Percentiles rank a stretch among this genome's conserved stretches.
These are phyloP conservation scores for Groenewaldozyma sp. DNA, from an alignment of 1,139 yeast genomes.

Conservation along the genomic window DNA sequence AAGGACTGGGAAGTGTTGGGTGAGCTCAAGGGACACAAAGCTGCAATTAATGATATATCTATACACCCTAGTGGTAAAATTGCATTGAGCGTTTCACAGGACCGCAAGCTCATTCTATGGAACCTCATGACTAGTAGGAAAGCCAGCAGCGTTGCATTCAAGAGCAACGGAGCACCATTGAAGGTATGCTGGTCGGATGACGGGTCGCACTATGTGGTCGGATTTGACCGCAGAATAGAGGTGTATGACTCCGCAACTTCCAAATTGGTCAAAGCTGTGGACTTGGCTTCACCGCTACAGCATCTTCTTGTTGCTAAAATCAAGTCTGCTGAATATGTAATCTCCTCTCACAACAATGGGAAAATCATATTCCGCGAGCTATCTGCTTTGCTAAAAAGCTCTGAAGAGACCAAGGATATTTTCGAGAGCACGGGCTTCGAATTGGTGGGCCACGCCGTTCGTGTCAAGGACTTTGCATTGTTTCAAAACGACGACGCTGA, in stretches of 20 bases:
- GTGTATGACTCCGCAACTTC: constrained; percentile 62
- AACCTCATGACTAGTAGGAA: constrained; percentile 95
- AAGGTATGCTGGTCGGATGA: constrained; percentile 33
- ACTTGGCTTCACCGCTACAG: constrained; percentile 55
- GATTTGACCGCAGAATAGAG: constrained; percentile 53
- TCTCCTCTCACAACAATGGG: constrained; percentile 68
- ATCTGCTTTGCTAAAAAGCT: constrained; percentile 25
- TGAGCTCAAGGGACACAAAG: constrained; percentile 72
- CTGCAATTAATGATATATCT: constrained; percentile 61
- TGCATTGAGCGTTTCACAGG: constrained; percentile 82
- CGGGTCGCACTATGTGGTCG: constrained; percentile 70
- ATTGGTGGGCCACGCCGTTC: constrained; percentile 70
- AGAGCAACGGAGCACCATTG: constrained; percentile 42
- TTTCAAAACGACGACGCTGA: constrained; percentile 36
- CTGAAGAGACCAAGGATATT: constrained; percentile 24
- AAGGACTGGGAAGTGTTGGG: constrained; percentile 96
- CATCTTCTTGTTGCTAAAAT: constrained; percentile 44
- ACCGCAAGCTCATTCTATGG: constrained; percentile 81
- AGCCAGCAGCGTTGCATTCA: constrained; percentile 74
- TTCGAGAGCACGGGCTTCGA: constrained; percentile 32
- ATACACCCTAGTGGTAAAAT: constrained; percentile 91
- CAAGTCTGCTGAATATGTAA: constrained; percentile 41
- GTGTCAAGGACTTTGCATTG: constrained; percentile 70
- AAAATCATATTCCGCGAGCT: constrained; percentile 49
- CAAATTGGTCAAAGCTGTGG: constrained; percentile 39